Evolutionary conservation across 2,329 filamentous ascomycete species (phyloP).

Genomic region (Cladophialophora immunda): DNA sequence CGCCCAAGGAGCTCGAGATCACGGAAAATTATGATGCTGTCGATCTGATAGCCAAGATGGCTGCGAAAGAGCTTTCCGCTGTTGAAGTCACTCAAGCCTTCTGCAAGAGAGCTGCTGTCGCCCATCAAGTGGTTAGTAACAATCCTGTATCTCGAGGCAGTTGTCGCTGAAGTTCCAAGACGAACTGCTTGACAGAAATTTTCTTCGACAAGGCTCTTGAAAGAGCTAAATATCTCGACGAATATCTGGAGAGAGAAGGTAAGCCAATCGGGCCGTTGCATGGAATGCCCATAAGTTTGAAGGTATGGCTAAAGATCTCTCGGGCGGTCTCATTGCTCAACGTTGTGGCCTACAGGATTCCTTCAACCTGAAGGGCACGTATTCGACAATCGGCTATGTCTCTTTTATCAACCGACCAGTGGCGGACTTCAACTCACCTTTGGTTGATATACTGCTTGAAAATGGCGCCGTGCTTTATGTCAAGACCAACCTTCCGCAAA

Average conservation of each 20-base stretch:
- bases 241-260: conserved; percentile 58
- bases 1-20: conserved; percentile 55
- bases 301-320: conserved; percentile 18
- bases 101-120: conserved; percentile 50
- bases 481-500: conserved; percentile 63
- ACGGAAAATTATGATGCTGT: conserved; percentile 58
- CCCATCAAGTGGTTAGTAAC: conserved; percentile 57
- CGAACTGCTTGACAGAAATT: conserved; percentile 51
- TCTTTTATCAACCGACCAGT: conserved; percentile 38
- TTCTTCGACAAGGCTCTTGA: conserved; percentile 57
- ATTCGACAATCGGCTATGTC: conserved; percentile 45
- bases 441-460: conserved; percentile 42
- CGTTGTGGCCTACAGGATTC: conserved; percentile 44
- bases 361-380: conserved; percentile 44
- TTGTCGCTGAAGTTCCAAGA: conserved; percentile 24
- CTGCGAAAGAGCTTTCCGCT: conserved; percentile 25
- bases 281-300: conserved; percentile 53
- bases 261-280: conserved; percentile 69
- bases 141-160: conserved; percentile 38
- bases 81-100: conserved; percentile 53
- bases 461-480: conserved; percentile 60
- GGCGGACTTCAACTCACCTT: conserved; percentile 41
- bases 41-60: conserved; percentile 44
- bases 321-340: not conserved
- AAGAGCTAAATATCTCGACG: conserved; percentile 68